phyloP scores from a whole-genome alignment of 208 protist genomes.

The Trichomonas vaginalis region DNA sequence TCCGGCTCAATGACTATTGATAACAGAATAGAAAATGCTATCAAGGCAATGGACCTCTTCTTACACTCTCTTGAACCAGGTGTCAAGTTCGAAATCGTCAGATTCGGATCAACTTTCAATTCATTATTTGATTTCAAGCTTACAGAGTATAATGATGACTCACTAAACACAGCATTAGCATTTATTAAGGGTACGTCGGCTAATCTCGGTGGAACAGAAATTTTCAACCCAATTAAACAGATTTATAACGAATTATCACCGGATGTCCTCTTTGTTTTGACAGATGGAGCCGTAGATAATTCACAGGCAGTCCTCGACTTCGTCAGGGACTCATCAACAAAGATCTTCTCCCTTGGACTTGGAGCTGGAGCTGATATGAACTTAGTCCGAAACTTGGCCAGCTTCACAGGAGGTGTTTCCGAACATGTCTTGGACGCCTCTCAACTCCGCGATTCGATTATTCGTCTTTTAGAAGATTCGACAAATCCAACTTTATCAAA shows the following conservation, averaged over 20 bases:
- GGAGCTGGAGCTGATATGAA: background rate
- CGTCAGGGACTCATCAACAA: background rate
- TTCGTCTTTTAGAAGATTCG: background rate
- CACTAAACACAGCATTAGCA: slow-evolving; percentile 12
- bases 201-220: slow-evolving; percentile 40
- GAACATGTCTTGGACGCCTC: background rate
- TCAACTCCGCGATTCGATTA: background rate
- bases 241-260: background rate
- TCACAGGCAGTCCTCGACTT: background rate
- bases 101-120: slow-evolving; percentile 30
- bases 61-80: slow-evolving; percentile 30
- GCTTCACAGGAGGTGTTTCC: background rate
- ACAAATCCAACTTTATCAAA: background rate
- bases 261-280: slow-evolving; percentile 39
- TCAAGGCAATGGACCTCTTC: slow-evolving; percentile 26
- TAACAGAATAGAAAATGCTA: background rate
- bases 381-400: background rate
- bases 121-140: background rate
- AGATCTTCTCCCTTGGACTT: background rate
- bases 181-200: slow-evolving; percentile 20
- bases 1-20: slow-evolving; percentile 37
- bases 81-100: slow-evolving; percentile 40
- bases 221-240: slow-evolving; percentile 22
- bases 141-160: slow-evolving; percentile 27
- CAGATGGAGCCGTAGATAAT: slow-evolving; percentile 38